These are phyloP conservation scores for Mimosa pudica DNA, from an alignment of 306 rosid genomes.

Conservation along the genomic window DNA sequence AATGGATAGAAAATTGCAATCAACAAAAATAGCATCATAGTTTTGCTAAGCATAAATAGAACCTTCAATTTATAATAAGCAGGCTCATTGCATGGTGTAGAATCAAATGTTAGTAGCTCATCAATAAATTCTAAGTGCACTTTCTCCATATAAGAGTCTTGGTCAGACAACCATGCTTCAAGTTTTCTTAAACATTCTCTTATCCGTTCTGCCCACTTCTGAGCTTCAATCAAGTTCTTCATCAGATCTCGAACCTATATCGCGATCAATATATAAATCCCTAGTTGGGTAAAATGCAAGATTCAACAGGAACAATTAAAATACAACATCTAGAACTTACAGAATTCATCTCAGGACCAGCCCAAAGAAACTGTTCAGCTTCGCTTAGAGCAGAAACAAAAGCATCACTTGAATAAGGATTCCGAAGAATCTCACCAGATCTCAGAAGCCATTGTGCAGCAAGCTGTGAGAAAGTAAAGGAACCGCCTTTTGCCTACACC, in stretches of 20 bases:
- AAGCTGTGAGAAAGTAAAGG: slow-evolving; percentile 60
- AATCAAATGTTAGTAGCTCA: slow-evolving; percentile 58
- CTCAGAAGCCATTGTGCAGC: slow-evolving; percentile 72
- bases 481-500: slow-evolving; percentile 78
- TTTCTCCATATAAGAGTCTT: slow-evolving; percentile 47
- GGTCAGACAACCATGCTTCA: slow-evolving; percentile 54
- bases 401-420: slow-evolving; percentile 60
- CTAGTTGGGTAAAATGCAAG: slow-evolving; percentile 13
- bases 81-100: slow-evolving; percentile 75
- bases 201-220: slow-evolving; percentile 79
- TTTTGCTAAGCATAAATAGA: slow-evolving; percentile 32
- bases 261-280: slow-evolving; percentile 25
- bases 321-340: slow-evolving; percentile 57
- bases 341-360: slow-evolving; percentile 92
- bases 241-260: slow-evolving; percentile 80
- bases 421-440: slow-evolving; percentile 57
- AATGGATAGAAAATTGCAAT: slow-evolving; percentile 32
- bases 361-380: slow-evolving; percentile 98
- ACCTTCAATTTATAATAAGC: slow-evolving; percentile 80
- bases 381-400: slow-evolving; percentile 59
- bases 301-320: slow-evolving; percentile 22
- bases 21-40: slow-evolving; percentile 28
- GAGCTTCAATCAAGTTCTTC: slow-evolving; percentile 61
- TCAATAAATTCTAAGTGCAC: slow-evolving; percentile 57
- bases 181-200: slow-evolving; percentile 66